phyloP scores from a whole-genome alignment of 495 filamentous ascomycete species.

The Tuber brumale region DNA sequence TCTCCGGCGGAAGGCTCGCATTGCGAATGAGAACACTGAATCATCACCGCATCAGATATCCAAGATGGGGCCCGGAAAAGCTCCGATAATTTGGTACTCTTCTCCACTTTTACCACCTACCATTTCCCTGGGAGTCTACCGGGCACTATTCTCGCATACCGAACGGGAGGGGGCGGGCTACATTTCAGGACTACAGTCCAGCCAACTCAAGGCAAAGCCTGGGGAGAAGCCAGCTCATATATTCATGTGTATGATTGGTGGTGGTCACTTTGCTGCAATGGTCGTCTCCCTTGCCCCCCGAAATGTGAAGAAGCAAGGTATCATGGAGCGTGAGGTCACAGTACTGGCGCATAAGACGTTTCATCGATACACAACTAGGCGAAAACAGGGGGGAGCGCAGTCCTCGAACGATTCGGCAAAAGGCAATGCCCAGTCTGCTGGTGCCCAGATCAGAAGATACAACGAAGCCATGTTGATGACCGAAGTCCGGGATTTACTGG shows the following conservation, averaged over 20 bases:
- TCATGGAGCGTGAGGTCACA: slow-evolving; percentile 61
- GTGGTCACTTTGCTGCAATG: slow-evolving; percentile 96
- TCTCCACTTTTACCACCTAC: slow-evolving; percentile 67
- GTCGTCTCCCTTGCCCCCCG: slow-evolving; percentile 80
- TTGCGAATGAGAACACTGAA: slow-evolving; percentile 48
- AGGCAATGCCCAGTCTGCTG: slow-evolving; percentile 87
- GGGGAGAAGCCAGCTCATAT: slow-evolving; percentile 59
- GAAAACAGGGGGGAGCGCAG: slow-evolving; percentile 93
- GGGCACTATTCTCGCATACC: slow-evolving; percentile 65
- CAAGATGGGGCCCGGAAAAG: slow-evolving; percentile 57
- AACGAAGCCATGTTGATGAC: slow-evolving; percentile 82
- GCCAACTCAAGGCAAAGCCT: slow-evolving; percentile 34
- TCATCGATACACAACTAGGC: slow-evolving; percentile 89
- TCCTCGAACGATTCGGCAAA: slow-evolving; percentile 86
- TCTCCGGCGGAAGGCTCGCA: slow-evolving; percentile 29
- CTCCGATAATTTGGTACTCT: slow-evolving; percentile 79
- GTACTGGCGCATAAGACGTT: slow-evolving; percentile 96
- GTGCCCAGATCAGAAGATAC: slow-evolving; percentile 79
- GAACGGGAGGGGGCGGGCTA: slow-evolving; percentile 64
- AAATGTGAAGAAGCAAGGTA: slow-evolving; percentile 57
- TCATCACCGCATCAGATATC: slow-evolving; percentile 44
- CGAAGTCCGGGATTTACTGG: slow-evolving; percentile 71
- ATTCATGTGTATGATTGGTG: slow-evolving; percentile 97
- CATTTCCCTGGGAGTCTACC: slow-evolving; percentile 76
- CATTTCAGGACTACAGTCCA: slow-evolving; percentile 62